Conservation (phyloP, 441 rosid species). For the Biscutella auriculata region DNA sequence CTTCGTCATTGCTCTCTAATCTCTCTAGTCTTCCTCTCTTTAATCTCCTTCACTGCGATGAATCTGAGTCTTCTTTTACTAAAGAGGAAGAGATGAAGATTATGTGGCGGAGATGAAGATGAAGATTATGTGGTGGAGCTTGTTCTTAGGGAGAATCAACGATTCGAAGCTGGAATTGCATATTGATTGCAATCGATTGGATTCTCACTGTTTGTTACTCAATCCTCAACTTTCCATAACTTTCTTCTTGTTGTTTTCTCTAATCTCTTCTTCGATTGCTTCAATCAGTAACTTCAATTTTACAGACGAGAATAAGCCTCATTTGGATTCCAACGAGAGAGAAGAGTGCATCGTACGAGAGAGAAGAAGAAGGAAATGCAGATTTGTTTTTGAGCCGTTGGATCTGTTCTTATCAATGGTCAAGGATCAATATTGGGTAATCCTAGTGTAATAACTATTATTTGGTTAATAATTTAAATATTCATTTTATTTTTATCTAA, state of each 20-base stretch:
- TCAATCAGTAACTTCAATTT: no score
- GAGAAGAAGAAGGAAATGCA: no score
- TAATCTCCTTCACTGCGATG: constrained; percentile 52
- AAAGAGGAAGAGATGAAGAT: constrained; percentile 11
- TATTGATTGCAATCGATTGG: constrained; percentile 71
- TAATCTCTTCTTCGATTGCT: neutral
- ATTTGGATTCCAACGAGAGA: constrained; percentile 55
- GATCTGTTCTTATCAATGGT: no score
- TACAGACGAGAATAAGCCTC: constrained; percentile 53
- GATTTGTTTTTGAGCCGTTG: no score
- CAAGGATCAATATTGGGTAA: no score
- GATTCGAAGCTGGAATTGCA: constrained; percentile 19
- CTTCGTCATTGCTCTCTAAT: no score
- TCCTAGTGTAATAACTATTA: no score
- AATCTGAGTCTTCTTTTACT: constrained; percentile 36
- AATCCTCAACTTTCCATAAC: no score
- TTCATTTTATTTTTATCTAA: no score
- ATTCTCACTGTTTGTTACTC: constrained; percentile 46
- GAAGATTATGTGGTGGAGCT: constrained; percentile 38
- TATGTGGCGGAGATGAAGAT: constrained; percentile 37
- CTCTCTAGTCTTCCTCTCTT: constrained; percentile 36
- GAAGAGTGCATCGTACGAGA: no score
- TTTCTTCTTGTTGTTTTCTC: neutral
- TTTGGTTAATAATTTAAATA: no score
- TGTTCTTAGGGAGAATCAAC: constrained; percentile 31